phyloP scores from a whole-genome alignment of 2,329 filamentous ascomycete species.

The Paraconiothyrium brasiliense region DNA sequence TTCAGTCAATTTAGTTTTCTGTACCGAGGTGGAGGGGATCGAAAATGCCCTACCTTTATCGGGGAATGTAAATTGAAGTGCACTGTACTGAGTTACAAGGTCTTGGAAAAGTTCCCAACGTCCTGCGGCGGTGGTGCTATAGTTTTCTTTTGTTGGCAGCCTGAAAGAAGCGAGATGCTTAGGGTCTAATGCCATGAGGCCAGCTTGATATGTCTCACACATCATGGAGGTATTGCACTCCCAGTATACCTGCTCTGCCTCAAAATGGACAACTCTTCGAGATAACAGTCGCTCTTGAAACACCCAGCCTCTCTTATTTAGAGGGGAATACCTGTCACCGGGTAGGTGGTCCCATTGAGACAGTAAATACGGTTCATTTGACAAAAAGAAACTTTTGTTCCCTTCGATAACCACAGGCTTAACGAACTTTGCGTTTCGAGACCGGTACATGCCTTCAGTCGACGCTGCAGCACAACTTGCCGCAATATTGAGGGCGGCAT shows the following conservation, averaged over 20 bases:
- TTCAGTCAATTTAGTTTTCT: not conserved
- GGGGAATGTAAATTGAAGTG: not conserved
- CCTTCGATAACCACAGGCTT: not conserved
- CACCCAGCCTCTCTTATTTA: not conserved
- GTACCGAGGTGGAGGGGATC: not conserved
- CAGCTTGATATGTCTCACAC: not conserved
- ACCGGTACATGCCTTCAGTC: not conserved
- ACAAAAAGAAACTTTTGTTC: not conserved
- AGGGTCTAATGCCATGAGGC: too few species aligned
- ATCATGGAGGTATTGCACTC: not conserved
- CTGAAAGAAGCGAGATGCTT: not conserved
- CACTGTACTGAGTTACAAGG: not conserved
- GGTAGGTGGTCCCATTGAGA: not conserved
- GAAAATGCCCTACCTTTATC: not conserved
- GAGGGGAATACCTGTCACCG: not conserved
- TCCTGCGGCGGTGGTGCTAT: too few species aligned
- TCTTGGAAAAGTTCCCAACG: not conserved
- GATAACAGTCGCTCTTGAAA: constrained; percentile 5
- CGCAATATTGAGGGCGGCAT: not conserved
- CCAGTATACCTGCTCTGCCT: not conserved
- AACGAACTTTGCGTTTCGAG: not conserved
- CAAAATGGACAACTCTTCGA: not conserved
- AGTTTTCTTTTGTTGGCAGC: not conserved
- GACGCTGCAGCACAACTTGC: not conserved
- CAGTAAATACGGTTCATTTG: not conserved